These are phyloP conservation scores for Sphaerobolus stellatus DNA, from an alignment of 1,284 basidiomycete species.

Conservation along the genomic window DNA sequence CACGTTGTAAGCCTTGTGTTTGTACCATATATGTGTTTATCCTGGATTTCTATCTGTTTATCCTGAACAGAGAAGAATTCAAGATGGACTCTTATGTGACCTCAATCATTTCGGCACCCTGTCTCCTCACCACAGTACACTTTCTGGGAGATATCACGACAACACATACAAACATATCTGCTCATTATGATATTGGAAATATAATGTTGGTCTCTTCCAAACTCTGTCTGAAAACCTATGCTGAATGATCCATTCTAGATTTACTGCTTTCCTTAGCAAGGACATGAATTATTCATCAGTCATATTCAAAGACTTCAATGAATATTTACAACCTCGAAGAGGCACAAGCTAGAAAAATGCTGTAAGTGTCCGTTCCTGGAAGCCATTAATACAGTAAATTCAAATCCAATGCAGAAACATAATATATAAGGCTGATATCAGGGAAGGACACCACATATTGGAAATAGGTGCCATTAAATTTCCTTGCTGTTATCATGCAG, in stretches of 20 bases:
- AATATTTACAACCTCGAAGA: no score
- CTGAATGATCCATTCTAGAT: constrained; percentile 28
- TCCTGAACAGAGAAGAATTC: background rate
- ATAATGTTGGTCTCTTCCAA: constrained; percentile 42
- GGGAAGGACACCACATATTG: no score
- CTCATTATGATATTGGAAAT: constrained; percentile 74
- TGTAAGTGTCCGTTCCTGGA: no score
- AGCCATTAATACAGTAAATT: no score
- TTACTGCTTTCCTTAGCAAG: constrained; percentile 60
- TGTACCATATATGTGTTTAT: no score
- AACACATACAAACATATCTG: constrained; percentile 69
- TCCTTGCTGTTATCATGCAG: no score
- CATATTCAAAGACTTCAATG: constrained; percentile 63
- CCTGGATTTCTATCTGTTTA: background rate
- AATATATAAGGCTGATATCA: no score
- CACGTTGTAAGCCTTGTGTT: no score
- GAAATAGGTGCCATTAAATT: no score
- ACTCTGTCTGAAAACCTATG: background rate
- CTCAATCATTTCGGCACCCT: constrained; percentile 51
- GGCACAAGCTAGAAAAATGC: no score
- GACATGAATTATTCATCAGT: constrained; percentile 86
- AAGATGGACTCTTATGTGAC: background rate
- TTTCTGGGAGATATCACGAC: constrained; percentile 44
- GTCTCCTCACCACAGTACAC: constrained; percentile 37
- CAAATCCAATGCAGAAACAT: no score